A percentile compares a stretch with the other conserved stretches of the same genome.
Conservation (phyloP, 306 rosid species). For the Sophora flavescens region DNA sequence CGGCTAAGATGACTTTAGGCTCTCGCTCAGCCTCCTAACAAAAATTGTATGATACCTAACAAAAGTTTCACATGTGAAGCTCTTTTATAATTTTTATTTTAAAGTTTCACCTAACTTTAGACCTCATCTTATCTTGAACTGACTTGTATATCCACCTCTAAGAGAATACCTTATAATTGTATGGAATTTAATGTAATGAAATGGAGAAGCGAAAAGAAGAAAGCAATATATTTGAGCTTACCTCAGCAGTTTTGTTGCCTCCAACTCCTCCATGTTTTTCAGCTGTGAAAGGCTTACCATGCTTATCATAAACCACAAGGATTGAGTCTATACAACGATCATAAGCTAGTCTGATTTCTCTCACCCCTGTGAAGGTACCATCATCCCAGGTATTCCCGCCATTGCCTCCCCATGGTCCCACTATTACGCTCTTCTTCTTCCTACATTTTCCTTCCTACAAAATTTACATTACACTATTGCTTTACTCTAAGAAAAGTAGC, state of each 20-base stretch:
- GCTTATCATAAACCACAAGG: slow-evolving; percentile 60
- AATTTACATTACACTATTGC: neutral
- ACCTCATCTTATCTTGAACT: too few species aligned
- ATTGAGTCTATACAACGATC: slow-evolving; percentile 68
- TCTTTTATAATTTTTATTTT: too few species aligned
- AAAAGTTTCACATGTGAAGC: too few species aligned
- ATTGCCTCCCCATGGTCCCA: slow-evolving; percentile 80
- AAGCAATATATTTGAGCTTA: slow-evolving; percentile 24
- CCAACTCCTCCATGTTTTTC: slow-evolving; percentile 71
- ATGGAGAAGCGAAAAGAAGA: neutral
- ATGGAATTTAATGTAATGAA: neutral
- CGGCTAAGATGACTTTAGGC: too few species aligned
- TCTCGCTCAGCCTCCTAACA: too few species aligned
- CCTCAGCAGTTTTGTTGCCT: slow-evolving; percentile 60
- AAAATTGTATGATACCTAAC: too few species aligned
- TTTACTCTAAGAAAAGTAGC: neutral
- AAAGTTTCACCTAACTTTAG: too few species aligned
- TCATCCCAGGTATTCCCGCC: slow-evolving; percentile 78
- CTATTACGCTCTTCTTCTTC: slow-evolving; percentile 50
- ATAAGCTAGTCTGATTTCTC: slow-evolving; percentile 58
- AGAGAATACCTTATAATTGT: neutral
- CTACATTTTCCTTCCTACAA: slow-evolving; percentile 46
- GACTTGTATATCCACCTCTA: too few species aligned
- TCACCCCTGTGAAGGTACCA: slow-evolving; percentile 64
- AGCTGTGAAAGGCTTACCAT: slow-evolving; percentile 60